A percentile compares a stretch with the other conserved stretches of the same genome.
phyloP scores from a whole-genome alignment of 1,284 basidiomycete genomes.

The Puccinia polysora region DNA sequence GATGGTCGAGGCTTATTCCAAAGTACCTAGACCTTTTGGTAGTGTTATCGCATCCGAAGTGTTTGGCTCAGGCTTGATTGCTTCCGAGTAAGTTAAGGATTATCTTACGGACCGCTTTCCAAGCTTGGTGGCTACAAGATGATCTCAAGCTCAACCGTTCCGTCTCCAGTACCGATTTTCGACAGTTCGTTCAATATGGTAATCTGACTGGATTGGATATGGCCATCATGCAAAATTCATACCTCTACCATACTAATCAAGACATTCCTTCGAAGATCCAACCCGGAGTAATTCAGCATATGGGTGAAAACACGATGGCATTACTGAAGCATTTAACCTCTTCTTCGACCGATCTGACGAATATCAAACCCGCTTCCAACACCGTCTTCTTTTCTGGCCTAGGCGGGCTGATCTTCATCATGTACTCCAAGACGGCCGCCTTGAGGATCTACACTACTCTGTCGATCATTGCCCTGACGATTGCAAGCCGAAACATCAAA shows the following conservation, averaged over 20 bases:
- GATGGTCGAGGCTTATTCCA: slow-evolving; percentile 86
- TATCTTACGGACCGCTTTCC: background rate
- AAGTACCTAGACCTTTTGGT: slow-evolving; percentile 82
- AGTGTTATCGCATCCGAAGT: slow-evolving; percentile 89
- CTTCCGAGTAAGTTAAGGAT: slow-evolving; percentile 68
- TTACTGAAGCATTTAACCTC: slow-evolving; percentile 71
- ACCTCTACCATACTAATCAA: slow-evolving; percentile 85
- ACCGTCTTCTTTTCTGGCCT: slow-evolving; percentile 68
- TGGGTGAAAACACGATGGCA: slow-evolving; percentile 83
- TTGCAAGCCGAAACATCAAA: slow-evolving; percentile 34
- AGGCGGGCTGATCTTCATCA: slow-evolving; percentile 65
- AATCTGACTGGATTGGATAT: slow-evolving; percentile 63
- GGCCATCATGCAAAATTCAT: slow-evolving; percentile 87
- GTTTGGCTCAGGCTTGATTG: slow-evolving; percentile 83
- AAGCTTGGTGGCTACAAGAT: slow-evolving; percentile 47
- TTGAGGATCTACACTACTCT: slow-evolving; percentile 64
- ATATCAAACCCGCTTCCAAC: slow-evolving; percentile 59
- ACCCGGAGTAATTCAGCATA: slow-evolving; percentile 73
- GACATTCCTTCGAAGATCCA: slow-evolving; percentile 77
- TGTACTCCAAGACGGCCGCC: slow-evolving; percentile 68
- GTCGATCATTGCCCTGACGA: slow-evolving; percentile 48
- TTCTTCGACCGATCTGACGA: slow-evolving; percentile 62
- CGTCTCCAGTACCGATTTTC: slow-evolving; percentile 71
- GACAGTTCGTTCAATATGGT: slow-evolving; percentile 88
- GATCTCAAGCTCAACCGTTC: slow-evolving; percentile 22